Percentiles rank a stretch among this genome's conserved stretches.
phyloP scores from a whole-genome alignment of 352 stramenopile genomes.

The Phytophthora agathidicida region DNA sequence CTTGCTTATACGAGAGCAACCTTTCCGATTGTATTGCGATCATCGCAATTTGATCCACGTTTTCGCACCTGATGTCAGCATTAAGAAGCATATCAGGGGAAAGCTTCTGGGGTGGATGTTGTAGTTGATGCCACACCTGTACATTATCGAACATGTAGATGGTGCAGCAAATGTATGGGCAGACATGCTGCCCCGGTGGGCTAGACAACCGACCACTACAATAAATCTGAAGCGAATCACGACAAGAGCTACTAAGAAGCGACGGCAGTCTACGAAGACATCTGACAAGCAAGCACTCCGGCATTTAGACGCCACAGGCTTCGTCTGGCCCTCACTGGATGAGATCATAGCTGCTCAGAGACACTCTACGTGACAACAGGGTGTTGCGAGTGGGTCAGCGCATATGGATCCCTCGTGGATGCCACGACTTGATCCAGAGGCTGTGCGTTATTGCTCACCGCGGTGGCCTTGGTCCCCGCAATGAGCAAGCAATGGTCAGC shows the following conservation, averaged over 20 bases:
- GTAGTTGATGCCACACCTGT: conserved; percentile 4
- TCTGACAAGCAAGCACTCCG: too few species aligned
- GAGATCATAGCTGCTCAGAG: not conserved
- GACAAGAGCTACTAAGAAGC: not conserved
- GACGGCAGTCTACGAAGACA: not conserved
- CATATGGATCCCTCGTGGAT: not conserved
- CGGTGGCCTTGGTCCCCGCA: too few species aligned
- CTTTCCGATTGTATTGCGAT: conserved; percentile 10
- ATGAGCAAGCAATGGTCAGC: not conserved
- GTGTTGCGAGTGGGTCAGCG: not conserved
- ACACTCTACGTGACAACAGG: not conserved
- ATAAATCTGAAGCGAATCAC: conserved; percentile 4
- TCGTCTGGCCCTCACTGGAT: not conserved
- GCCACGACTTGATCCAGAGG: not conserved
- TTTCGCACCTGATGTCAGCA: not conserved
- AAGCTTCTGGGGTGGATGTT: conserved; percentile 2
- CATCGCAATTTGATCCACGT: too few species aligned
- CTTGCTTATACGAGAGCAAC: not conserved
- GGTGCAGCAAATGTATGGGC: conserved; percentile 1
- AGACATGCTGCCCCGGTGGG: conserved; percentile 10
- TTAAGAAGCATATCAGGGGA: conserved; percentile 2
- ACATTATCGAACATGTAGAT: conserved; percentile 12
- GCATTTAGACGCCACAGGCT: not conserved
- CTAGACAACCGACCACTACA: not conserved
- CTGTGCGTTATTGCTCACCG: conserved; percentile 3